phyloP scores from a whole-genome alignment of 768 basidiomycete genomes.

The Serendipita sp. region DNA sequence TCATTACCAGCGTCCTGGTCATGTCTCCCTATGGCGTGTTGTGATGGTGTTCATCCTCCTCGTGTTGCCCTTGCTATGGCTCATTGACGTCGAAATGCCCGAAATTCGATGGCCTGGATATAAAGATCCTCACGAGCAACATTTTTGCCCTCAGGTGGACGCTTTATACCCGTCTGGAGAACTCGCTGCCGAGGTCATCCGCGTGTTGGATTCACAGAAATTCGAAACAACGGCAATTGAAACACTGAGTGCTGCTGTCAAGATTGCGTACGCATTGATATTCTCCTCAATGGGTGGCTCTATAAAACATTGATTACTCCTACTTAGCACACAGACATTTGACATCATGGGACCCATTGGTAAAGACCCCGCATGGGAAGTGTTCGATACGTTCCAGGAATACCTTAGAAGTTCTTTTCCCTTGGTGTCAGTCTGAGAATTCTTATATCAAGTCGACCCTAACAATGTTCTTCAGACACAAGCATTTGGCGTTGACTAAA shows the following conservation, averaged over 20 bases:
- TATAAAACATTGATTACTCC: not conserved
- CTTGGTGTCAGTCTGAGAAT: constrained; percentile 18
- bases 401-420: constrained; percentile 27
- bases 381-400: constrained; percentile 19
- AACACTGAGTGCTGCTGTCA: not conserved
- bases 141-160: not conserved
- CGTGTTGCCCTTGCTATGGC: not conserved
- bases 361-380: constrained; percentile 17
- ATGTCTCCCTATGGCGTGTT: not conserved
- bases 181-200: not conserved
- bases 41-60: not conserved
- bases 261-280: not conserved
- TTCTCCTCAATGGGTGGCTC: not conserved
- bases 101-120: not conserved
- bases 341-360: not conserved
- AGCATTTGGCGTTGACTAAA: constrained; percentile 19
- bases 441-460: not conserved
- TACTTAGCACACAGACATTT: not conserved
- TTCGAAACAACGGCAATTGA: not conserved
- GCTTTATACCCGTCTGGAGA: not conserved
- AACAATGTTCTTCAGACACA: constrained; percentile 14
- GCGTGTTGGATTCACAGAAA: not conserved
- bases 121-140: not conserved
- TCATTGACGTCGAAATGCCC: not conserved
- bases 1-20: not conserved